These are phyloP conservation scores for Hirsutella rhossiliensis DNA, from an alignment of 2,329 filamentous ascomycete species.

Conservation along the genomic window DNA sequence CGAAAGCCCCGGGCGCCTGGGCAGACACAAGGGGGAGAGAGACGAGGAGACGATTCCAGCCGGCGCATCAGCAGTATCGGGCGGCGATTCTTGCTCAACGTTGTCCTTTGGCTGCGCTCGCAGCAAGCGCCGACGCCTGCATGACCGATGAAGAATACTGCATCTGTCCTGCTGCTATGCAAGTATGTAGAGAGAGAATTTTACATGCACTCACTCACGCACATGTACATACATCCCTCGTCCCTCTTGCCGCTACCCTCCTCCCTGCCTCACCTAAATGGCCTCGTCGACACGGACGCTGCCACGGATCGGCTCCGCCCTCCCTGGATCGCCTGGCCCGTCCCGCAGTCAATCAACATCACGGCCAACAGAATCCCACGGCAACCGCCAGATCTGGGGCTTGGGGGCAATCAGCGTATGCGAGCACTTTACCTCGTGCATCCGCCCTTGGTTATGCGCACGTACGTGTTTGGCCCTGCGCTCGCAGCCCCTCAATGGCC, in stretches of 20 bases:
- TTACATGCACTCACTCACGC: neutral
- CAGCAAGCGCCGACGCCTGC: slow-evolving; percentile 1
- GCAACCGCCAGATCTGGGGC: neutral
- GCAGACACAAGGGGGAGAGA: no score
- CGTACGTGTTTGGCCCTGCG: neutral
- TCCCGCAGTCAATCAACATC: neutral
- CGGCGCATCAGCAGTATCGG: no score
- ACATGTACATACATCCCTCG: neutral
- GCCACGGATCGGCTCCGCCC: slow-evolving; percentile 1
- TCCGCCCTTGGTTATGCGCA: neutral
- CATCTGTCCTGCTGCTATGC: neutral
- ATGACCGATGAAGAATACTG: neutral
- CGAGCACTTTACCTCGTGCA: neutral
- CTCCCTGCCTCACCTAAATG: neutral
- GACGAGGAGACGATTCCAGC: neutral
- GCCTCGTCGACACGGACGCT: neutral
- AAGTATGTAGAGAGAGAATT: neutral
- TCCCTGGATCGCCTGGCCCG: neutral
- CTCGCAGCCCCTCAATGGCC: neutral
- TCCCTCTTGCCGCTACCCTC: neutral
- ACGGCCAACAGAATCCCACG: neutral
- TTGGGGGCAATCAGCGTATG: neutral
- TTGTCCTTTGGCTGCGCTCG: neutral
- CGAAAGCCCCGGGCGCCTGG: no score
- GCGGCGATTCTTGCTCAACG: neutral